Conservation (phyloP, 2,329 filamentous ascomycete genomes). For the Aspergillus phoenicis region DNA sequence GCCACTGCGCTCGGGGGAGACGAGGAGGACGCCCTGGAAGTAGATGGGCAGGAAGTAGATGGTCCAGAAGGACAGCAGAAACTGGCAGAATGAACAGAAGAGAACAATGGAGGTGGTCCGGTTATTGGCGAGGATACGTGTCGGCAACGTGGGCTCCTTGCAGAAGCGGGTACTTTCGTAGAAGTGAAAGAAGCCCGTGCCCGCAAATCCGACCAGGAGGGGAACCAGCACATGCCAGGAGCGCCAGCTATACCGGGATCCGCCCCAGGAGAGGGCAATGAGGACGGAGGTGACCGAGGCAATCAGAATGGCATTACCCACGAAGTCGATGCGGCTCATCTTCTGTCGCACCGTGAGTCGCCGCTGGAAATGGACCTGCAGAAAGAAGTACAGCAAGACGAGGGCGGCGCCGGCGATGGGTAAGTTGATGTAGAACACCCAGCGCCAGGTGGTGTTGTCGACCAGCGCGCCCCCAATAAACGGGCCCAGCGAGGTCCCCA, state of each 20-base stretch:
- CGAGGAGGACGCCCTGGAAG: constrained; percentile 46
- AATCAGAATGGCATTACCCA: constrained; percentile 31
- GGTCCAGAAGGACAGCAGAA: constrained; percentile 13
- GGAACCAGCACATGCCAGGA: constrained; percentile 31
- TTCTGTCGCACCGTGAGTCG: constrained; percentile 11
- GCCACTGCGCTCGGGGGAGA: constrained; percentile 36
- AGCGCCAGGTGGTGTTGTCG: constrained; percentile 28
- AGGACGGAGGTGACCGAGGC: constrained; percentile 30
- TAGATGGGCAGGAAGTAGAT: constrained; percentile 48
- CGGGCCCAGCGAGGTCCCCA: constrained; percentile 53
- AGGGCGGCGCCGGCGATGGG: constrained; percentile 30
- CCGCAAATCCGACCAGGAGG: constrained; percentile 27
- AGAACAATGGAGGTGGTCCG: constrained; percentile 31
- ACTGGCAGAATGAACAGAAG: constrained; percentile 15
- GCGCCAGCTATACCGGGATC: constrained; percentile 30
- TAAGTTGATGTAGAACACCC: constrained; percentile 36
- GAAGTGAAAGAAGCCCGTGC: constrained; percentile 23
- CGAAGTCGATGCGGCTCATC: constrained; percentile 27
- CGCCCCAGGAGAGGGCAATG: constrained; percentile 33
- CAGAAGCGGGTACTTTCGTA: constrained; percentile 18
- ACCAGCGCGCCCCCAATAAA: constrained; percentile 38
- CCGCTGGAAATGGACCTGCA: constrained; percentile 18
- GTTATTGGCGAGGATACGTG: constrained; percentile 46
- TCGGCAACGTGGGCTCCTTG: constrained; percentile 43
- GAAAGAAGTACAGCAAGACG: constrained; percentile 27